Evolutionary conservation across 2,329 filamentous ascomycete genomes (phyloP).

Genomic region (Curvularia spicifera): DNA sequence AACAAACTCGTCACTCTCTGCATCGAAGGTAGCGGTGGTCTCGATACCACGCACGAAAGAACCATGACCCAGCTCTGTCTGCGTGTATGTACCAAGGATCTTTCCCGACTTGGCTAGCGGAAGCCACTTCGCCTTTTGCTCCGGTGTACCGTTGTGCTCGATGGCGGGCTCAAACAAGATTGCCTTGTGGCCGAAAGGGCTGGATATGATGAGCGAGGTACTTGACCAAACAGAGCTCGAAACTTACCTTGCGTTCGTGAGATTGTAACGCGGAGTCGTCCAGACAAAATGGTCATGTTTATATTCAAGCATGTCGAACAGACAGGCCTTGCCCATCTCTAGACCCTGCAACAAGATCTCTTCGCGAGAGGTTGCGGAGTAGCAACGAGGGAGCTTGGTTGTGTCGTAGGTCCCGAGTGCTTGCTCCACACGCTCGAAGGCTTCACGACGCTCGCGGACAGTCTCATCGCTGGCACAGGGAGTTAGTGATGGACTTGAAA

Average conservation of each 20-base stretch:
- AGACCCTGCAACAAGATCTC: conserved; percentile 33
- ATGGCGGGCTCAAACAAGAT: conserved; percentile 44
- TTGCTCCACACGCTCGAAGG: conserved; percentile 26
- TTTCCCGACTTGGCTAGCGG: conserved; percentile 47
- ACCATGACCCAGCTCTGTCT: conserved; percentile 60
- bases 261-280: conserved; percentile 21
- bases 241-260: conserved; percentile 21
- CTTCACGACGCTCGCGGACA: conserved; percentile 20
- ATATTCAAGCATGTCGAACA: conserved; percentile 29
- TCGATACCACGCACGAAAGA: conserved; percentile 59
- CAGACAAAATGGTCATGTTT: conserved; percentile 31
- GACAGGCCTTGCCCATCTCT: conserved; percentile 27
- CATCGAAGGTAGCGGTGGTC: conserved; percentile 55
- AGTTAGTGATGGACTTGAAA: neutral
- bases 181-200: conserved; percentile 24
- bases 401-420: conserved; percentile 21
- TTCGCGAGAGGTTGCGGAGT: conserved; percentile 33
- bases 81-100: conserved; percentile 53
- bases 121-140: conserved; percentile 55
- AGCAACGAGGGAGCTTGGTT: conserved; percentile 32
- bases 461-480: conserved; percentile 11
- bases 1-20: conserved; percentile 52
- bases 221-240: neutral
- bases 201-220: conserved; percentile 1
- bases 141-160: conserved; percentile 44